phyloP scores from a whole-genome alignment of 1,139 yeast genomes.

The Yamadazyma epiphylla region DNA sequence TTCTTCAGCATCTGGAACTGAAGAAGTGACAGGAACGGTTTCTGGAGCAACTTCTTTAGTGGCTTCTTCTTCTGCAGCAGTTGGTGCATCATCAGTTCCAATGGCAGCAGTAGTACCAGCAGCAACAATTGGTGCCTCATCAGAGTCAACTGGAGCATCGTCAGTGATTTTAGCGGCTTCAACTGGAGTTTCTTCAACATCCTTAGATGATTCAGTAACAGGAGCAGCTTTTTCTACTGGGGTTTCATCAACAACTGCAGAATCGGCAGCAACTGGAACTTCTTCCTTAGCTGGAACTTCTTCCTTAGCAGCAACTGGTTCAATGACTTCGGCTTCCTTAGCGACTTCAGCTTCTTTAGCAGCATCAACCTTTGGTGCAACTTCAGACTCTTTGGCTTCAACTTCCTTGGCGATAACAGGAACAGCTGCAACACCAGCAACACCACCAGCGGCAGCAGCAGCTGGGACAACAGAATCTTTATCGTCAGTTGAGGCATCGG shows the following conservation, averaged over 20 bases:
- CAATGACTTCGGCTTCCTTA: conserved; percentile 3
- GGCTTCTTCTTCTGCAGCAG: conserved; percentile 3
- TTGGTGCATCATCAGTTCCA: conserved; percentile 1
- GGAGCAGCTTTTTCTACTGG: neutral
- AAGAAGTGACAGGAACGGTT: conserved; percentile 4
- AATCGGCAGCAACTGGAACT: conserved; percentile 2
- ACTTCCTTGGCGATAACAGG: conserved; percentile 2
- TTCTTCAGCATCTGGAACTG: conserved; percentile 5
- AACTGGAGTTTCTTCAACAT: conserved; percentile 6
- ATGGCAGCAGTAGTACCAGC: conserved; percentile 5
- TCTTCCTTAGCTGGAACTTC: conserved; percentile 4
- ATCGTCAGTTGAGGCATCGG: neutral
- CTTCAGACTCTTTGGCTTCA: conserved; percentile 1
- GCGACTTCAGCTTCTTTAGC: conserved; percentile 4
- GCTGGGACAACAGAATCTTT: conserved; percentile 1
- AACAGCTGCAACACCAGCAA: conserved; percentile 6
- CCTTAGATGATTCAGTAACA: neutral
- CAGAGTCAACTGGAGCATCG: conserved; percentile 2
- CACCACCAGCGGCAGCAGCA: conserved; percentile 2
- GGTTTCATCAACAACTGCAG: conserved; percentile 1
- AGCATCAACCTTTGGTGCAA: neutral
- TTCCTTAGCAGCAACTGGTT: conserved; percentile 4
- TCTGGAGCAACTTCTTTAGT: conserved; percentile 3
- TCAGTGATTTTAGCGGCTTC: conserved; percentile 3
- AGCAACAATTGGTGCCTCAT: conserved; percentile 5